These are phyloP conservation scores for Cardamine chenopodiifolia DNA, from an alignment of 345 rosid species.

Conservation along the genomic window DNA sequence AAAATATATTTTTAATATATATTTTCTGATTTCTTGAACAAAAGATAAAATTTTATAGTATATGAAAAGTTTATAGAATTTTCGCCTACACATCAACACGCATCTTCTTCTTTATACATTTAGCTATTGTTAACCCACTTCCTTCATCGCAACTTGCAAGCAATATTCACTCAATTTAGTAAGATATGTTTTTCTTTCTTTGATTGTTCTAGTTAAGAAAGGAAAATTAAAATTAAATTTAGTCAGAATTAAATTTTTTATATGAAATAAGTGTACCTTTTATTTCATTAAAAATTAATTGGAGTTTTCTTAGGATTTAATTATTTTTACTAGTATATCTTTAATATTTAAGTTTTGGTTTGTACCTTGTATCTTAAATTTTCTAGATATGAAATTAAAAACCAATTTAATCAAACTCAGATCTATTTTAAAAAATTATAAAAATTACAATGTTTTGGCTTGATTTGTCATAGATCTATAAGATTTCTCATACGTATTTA, in stretches of 20 bases:
- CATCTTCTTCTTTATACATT: constrained; percentile 9
- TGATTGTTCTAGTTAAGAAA: background rate
- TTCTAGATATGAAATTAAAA: background rate
- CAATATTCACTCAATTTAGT: constrained; percentile 5
- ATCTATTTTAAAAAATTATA: background rate
- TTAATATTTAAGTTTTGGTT: background rate
- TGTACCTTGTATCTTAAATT: background rate
- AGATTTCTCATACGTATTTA: background rate
- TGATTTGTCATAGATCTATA: constrained; percentile 20
- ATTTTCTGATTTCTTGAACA: background rate
- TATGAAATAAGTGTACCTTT: background rate
- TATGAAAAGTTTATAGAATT: background rate
- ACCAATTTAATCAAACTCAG: background rate
- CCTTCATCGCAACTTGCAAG: constrained; percentile 29
- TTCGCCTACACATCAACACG: constrained; percentile 20
- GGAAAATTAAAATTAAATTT: background rate
- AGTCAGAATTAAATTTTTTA: background rate
- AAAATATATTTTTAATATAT: background rate
- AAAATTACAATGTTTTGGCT: background rate
- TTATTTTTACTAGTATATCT: background rate
- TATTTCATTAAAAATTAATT: too few relatives aligned
- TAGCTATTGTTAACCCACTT: constrained; percentile 5
- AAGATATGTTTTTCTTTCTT: background rate
- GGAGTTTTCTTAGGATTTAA: background rate
- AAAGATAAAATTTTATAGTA: background rate